phyloP scores from a whole-genome alignment of 1,284 basidiomycete genomes.

The Stereum hirsutum region DNA sequence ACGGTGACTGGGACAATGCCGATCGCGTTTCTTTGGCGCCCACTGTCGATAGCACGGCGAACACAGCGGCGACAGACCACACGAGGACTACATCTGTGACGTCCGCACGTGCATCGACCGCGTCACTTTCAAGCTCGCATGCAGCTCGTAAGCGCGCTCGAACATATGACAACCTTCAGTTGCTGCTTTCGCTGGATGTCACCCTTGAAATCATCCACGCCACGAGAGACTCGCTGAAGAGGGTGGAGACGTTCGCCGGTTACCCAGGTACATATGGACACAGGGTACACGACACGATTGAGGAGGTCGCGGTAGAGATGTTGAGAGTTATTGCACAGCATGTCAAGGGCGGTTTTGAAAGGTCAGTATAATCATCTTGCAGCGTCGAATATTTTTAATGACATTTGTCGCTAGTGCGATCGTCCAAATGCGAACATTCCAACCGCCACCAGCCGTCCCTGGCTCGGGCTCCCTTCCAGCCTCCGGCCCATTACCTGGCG shows the following conservation, averaged over 20 bases:
- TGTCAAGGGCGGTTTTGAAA: conserved; percentile 76
- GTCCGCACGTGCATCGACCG: conserved; percentile 4
- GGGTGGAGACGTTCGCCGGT: conserved; percentile 81
- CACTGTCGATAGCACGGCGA: conserved; percentile 4
- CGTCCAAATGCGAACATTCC: conserved; percentile 80
- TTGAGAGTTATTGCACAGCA: conserved; percentile 75
- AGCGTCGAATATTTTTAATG: neutral
- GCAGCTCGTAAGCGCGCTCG: conserved; percentile 6
- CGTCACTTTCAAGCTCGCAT: conserved; percentile 14
- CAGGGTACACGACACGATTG: conserved; percentile 81
- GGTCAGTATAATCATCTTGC: conserved; percentile 35
- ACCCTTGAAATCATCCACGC: conserved; percentile 91
- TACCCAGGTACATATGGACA: conserved; percentile 82
- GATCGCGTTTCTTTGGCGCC: neutral
- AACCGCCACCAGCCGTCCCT: conserved; percentile 32
- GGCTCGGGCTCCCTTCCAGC: conserved; percentile 28
- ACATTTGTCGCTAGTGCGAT: conserved; percentile 49
- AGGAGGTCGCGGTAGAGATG: conserved; percentile 86
- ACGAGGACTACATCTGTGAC: neutral
- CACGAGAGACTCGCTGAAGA: conserved; percentile 84
- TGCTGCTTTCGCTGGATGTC: conserved; percentile 85
- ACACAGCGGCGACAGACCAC: neutral
- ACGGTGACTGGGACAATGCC: conserved; percentile 4
- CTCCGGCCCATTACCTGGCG: no score
- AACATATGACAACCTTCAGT: conserved; percentile 61